A percentile compares a stretch with the other conserved stretches of the same genome.
phyloP scores from a whole-genome alignment of 306 rosid species.

The Lotus japonicus region DNA sequence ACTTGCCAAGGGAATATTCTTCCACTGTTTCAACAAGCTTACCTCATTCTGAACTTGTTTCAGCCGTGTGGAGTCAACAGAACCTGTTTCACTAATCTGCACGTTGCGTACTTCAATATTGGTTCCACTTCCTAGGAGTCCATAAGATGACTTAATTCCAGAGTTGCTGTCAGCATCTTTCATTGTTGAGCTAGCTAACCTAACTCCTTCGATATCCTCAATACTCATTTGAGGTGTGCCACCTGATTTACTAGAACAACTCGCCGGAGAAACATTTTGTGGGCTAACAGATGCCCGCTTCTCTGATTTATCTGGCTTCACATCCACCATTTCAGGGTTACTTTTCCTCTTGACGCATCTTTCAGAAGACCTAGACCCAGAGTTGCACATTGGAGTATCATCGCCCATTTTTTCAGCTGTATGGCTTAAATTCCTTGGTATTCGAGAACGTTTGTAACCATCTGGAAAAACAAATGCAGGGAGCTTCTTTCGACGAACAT shows the following conservation, averaged over 20 bases:
- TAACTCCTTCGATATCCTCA: conserved; percentile 29
- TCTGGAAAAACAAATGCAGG: conserved; percentile 87
- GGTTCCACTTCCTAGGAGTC: conserved; percentile 31
- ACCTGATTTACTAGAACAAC: conserved; percentile 35
- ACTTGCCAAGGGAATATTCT: conserved; percentile 28
- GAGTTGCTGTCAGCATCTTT: conserved; percentile 29
- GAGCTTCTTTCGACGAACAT: conserved; percentile 93
- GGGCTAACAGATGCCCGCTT: conserved; percentile 59
- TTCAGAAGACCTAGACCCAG: conserved; percentile 54
- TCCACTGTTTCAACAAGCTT: conserved; percentile 45
- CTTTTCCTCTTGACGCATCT: conserved; percentile 66
- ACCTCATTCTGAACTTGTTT: conserved; percentile 39
- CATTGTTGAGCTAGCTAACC: conserved; percentile 28
- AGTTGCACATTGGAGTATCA: conserved; percentile 32
- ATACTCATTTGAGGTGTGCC: conserved; percentile 38
- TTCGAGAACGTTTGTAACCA: conserved; percentile 65
- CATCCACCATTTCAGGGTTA: conserved; percentile 39
- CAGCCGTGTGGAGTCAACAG: conserved; percentile 26
- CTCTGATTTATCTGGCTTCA: conserved; percentile 31
- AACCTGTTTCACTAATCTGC: conserved; percentile 27
- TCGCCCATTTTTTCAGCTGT: conserved; percentile 38
- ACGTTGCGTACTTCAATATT: conserved; percentile 9
- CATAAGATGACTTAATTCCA: conserved; percentile 38
- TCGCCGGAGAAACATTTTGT: conserved; percentile 46
- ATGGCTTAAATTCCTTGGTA: conserved; percentile 43